Conservation (phyloP, 148 eudicot genomes). For the Rhododendron molle region DNA sequence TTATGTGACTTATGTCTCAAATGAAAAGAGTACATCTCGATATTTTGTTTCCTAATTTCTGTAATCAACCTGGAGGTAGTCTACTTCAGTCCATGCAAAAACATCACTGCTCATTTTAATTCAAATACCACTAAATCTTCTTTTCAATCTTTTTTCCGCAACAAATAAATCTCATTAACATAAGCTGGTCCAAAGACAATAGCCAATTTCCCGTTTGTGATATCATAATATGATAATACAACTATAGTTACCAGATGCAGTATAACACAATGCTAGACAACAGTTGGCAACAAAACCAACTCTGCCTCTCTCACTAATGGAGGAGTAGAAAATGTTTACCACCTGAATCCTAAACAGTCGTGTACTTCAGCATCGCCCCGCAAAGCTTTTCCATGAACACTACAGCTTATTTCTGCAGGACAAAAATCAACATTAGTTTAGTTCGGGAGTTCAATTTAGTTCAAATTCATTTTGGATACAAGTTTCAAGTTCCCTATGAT, state of each 20-base stretch:
- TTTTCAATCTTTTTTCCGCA: too few species aligned
- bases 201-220: background rate
- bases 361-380: slow-evolving; percentile 67
- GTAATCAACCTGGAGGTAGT: background rate
- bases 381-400: slow-evolving; percentile 94
- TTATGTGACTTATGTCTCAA: background rate
- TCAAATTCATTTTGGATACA: background rate
- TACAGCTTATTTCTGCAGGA: slow-evolving; percentile 71
- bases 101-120: background rate
- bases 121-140: background rate
- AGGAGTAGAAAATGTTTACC: background rate
- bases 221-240: slow-evolving; percentile 3
- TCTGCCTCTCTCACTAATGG: background rate
- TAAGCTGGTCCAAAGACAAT: background rate
- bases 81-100: background rate
- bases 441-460: background rate
- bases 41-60: background rate
- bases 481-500: slow-evolving; percentile 1
- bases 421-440: slow-evolving; percentile 8
- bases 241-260: background rate
- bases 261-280: background rate
- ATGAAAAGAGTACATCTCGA: background rate
- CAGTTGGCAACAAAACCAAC: background rate
- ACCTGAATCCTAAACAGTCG: slow-evolving; percentile 55
- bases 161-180: background rate